Conservation (phyloP, 768 basidiomycete genomes). For the Suillus tomentosus region DNA sequence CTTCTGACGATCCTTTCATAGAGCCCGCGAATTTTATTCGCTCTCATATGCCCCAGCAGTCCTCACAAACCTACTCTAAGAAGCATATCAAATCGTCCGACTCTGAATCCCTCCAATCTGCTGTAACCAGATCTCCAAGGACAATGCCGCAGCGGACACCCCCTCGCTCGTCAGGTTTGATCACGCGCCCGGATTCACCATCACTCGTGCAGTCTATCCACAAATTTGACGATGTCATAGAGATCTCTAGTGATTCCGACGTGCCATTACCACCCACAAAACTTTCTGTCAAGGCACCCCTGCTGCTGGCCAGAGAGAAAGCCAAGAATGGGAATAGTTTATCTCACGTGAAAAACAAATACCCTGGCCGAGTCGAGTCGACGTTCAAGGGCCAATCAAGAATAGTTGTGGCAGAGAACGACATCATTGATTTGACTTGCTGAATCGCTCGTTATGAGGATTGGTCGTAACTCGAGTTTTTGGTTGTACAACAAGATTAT, state of each 20-base stretch:
- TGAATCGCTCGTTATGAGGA: background rate
- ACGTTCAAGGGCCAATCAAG: background rate
- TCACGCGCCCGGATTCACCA: slow-evolving; percentile 6
- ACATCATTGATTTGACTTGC: slow-evolving; percentile 47
- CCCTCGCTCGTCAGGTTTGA: slow-evolving; percentile 17
- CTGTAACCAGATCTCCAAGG: slow-evolving; percentile 21
- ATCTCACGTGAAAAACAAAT: background rate
- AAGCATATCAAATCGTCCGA: slow-evolving; percentile 2
- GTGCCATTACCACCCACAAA: slow-evolving; percentile 12
- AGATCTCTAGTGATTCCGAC: slow-evolving; percentile 44
- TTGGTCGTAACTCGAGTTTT: background rate
- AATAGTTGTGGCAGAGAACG: slow-evolving; percentile 11
- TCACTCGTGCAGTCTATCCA: slow-evolving; percentile 15
- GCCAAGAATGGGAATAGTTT: slow-evolving; percentile 2
- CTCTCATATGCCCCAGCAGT: background rate
- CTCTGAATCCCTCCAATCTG: slow-evolving; percentile 30
- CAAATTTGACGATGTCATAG: slow-evolving; percentile 28
- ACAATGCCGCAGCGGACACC: slow-evolving; percentile 15
- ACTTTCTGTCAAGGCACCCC: slow-evolving; percentile 19
- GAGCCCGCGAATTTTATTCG: background rate
- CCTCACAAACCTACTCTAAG: slow-evolving; percentile 10
- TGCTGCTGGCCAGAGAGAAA: slow-evolving; percentile 27
- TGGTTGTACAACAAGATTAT: background rate
- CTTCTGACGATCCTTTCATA: slow-evolving; percentile 10
- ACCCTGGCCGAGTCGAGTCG: background rate